Conservation (phyloP, 2,329 filamentous ascomycete species). For the Botryosphaeria agaves region DNA sequence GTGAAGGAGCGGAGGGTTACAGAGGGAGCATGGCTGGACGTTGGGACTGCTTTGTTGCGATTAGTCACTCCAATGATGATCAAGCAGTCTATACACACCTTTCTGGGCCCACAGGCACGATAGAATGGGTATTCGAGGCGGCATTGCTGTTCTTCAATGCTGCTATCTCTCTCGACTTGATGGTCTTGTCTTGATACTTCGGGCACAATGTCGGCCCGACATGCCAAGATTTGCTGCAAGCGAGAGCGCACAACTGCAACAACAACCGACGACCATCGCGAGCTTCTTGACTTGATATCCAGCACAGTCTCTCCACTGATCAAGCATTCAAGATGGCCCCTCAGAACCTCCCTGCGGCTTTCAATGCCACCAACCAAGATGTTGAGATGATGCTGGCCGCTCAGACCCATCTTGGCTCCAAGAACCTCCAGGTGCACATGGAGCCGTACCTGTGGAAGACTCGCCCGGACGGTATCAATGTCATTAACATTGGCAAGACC, state of each 20-base stretch:
- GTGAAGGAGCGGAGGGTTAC: constrained; percentile 27
- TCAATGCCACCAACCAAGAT: constrained; percentile 96
- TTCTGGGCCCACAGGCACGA: constrained; percentile 24
- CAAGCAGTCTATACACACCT: constrained; percentile 13
- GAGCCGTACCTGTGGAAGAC: constrained; percentile 99
- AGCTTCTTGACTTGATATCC: too few species aligned
- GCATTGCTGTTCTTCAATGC: constrained; percentile 17
- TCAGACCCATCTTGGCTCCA: constrained; percentile 90
- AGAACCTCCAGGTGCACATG: constrained; percentile 99
- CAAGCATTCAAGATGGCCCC: constrained; percentile 68
- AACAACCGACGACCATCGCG: too few species aligned
- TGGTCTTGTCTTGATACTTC: too few species aligned
- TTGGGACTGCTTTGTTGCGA: neutral
- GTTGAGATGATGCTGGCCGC: constrained; percentile 99
- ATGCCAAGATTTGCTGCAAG: too few species aligned
- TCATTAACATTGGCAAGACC: constrained; percentile 99
- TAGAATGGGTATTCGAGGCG: constrained; percentile 27
- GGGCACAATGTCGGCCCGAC: too few species aligned
- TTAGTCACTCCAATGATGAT: neutral
- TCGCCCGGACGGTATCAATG: constrained; percentile 93
- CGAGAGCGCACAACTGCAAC: too few species aligned
- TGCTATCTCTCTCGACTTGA: too few species aligned
- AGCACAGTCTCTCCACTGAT: too few species aligned
- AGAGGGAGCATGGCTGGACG: constrained; percentile 1
- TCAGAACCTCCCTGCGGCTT: constrained; percentile 79